These are phyloP conservation scores for Melianthus villosus DNA, from an alignment of 441 rosid species.

Conservation along the genomic window DNA sequence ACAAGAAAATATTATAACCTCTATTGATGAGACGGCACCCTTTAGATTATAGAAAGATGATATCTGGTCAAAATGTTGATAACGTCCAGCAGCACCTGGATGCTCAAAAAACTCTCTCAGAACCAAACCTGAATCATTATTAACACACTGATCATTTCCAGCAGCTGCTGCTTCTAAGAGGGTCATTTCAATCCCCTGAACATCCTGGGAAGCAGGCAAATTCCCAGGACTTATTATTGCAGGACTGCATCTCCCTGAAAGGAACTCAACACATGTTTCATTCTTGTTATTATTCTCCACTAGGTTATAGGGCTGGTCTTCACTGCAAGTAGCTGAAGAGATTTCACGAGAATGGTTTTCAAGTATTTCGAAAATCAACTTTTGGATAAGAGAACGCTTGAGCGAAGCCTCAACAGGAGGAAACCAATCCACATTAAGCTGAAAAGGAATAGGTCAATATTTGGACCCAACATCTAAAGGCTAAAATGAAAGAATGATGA, in stretches of 20 bases:
- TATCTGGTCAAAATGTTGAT: no score
- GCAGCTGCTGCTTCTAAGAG: no score
- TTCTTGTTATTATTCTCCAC: constrained; percentile 9
- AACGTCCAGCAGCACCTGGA: no score
- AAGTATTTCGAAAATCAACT: constrained; percentile 32
- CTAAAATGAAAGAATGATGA: no score
- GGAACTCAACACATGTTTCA: constrained; percentile 18
- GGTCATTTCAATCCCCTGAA: constrained; percentile 9
- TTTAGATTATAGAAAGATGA: no score
- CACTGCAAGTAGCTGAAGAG: constrained; percentile 16
- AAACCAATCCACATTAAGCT: constrained; percentile 69
- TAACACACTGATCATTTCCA: no score
- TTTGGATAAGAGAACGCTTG: constrained; percentile 37
- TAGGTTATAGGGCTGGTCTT: constrained; percentile 9
- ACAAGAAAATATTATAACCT: no score
- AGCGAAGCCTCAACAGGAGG: constrained; percentile 47
- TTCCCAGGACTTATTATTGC: constrained; percentile 10
- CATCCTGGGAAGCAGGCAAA: constrained; percentile 4
- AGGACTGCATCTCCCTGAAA: constrained; percentile 16
- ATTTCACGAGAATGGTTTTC: constrained; percentile 18
- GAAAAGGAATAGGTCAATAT: constrained; percentile 3
- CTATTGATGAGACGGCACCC: no score
- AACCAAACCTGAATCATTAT: no score
- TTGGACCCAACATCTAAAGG: no score
- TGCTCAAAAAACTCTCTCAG: no score